These are phyloP conservation scores for Russula virescens DNA, from an alignment of 768 basidiomycete species.

Conservation along the genomic window DNA sequence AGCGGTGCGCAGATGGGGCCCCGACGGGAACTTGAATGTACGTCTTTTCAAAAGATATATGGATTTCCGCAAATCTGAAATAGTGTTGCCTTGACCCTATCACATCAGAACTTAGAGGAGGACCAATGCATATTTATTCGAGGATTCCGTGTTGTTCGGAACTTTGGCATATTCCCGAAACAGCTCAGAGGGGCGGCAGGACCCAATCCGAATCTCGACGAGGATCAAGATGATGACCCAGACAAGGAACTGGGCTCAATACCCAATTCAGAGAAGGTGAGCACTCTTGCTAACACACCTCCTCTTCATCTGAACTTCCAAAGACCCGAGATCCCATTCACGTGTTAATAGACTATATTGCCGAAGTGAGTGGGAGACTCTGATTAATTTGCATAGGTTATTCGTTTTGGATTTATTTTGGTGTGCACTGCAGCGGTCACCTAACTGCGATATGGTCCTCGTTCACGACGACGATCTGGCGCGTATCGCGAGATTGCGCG, in stretches of 20 bases:
- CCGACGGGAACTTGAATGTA: not conserved
- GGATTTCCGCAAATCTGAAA: not conserved
- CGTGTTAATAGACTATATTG: not conserved
- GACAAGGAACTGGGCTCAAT: not conserved
- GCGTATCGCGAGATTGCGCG: not conserved
- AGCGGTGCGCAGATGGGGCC: not conserved
- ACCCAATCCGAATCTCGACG: not conserved
- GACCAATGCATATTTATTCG: not conserved
- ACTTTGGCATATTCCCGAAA: not conserved
- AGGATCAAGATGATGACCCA: not conserved
- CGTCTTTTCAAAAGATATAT: not conserved
- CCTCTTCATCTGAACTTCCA: not conserved
- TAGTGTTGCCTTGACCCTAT: too few species aligned
- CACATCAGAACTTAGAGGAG: not conserved
- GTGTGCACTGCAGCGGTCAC: too few species aligned
- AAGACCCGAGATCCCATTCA: constrained; percentile 4
- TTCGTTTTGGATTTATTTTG: too few species aligned
- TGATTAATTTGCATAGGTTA: not conserved
- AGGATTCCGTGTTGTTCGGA: not conserved
- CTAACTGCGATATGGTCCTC: too few species aligned
- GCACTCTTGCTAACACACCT: too few species aligned
- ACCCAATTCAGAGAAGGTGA: not conserved
- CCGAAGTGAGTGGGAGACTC: too few species aligned
- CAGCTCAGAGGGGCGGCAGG: not conserved
- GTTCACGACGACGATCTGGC: too few species aligned